A percentile compares a stretch with the other conserved stretches of the same genome.
Evolutionary conservation across 768 basidiomycete species (phyloP).

Genomic region (Mycena rosella): DNA sequence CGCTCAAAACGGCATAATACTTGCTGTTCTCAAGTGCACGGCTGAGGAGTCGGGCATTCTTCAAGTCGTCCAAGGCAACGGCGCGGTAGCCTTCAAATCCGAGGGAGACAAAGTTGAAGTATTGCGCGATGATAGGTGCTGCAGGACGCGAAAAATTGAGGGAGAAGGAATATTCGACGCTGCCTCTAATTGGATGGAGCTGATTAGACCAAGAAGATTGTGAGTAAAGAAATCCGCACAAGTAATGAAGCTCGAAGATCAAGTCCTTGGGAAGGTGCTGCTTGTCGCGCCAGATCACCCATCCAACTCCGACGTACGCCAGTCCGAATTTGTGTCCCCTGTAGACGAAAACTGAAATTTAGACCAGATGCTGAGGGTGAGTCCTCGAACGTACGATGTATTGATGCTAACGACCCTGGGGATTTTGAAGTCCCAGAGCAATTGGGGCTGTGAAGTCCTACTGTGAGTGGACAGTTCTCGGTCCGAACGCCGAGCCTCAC

Average conservation of each 20-base stretch:
- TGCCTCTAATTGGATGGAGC: slow-evolving; percentile 44
- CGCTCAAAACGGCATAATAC: slow-evolving; percentile 66
- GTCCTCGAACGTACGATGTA: slow-evolving; percentile 56
- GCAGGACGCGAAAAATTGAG: slow-evolving; percentile 74
- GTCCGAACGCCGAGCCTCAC: slow-evolving; percentile 32
- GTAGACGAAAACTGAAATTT: neutral
- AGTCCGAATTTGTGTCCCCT: slow-evolving; percentile 76
- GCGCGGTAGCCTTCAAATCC: slow-evolving; percentile 69
- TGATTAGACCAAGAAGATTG: neutral
- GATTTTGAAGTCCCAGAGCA: slow-evolving; percentile 73
- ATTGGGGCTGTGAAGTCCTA: slow-evolving; percentile 58
- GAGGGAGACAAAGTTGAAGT: slow-evolving; percentile 74
- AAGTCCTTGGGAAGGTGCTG: slow-evolving; percentile 75
- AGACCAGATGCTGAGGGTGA: neutral
- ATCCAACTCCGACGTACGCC: slow-evolving; percentile 72
- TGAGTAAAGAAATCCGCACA: slow-evolving; percentile 30
- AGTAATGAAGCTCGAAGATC: slow-evolving; percentile 76
- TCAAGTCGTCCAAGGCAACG: slow-evolving; percentile 62
- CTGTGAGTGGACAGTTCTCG: neutral
- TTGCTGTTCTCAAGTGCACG: slow-evolving; percentile 70
- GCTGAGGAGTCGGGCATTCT: slow-evolving; percentile 74
- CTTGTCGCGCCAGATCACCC: slow-evolving; percentile 77
- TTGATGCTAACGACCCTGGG: slow-evolving; percentile 75
- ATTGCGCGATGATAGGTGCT: slow-evolving; percentile 73
- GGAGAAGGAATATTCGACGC: slow-evolving; percentile 82